Evolutionary conservation across 148 eudicot species (phyloP).

Genomic region (Amaranthus cruentus): DNA sequence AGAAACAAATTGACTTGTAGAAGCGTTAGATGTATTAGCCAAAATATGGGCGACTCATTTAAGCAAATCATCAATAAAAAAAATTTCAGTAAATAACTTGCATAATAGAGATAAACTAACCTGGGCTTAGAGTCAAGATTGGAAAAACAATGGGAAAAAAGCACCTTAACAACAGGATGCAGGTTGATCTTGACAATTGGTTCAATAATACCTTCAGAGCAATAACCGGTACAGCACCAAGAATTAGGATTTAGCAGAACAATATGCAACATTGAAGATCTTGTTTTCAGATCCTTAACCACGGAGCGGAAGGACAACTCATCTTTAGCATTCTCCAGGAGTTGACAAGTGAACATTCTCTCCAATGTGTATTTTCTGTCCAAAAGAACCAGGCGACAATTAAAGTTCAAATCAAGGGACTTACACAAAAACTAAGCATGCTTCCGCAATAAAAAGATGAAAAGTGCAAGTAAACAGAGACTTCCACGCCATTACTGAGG

Average conservation of each 20-base stretch:
- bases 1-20: neutral
- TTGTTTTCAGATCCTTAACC: conserved; percentile 61
- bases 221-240: conserved; percentile 61
- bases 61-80: neutral
- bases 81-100: neutral
- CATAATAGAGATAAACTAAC: conserved; percentile 31
- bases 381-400: conserved; percentile 7
- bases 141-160: conserved; percentile 39
- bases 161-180: conserved; percentile 66
- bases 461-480: neutral
- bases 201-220: conserved; percentile 34
- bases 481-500: neutral
- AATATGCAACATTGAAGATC: conserved; percentile 52
- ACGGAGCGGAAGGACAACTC: conserved; percentile 84
- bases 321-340: conserved; percentile 72
- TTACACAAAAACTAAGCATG: neutral
- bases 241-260: conserved; percentile 79
- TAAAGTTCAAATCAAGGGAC: neutral
- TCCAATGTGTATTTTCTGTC: conserved; percentile 75
- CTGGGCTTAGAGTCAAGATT: conserved; percentile 34
- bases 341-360: conserved; percentile 78
- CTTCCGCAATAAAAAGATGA: too few relatives aligned
- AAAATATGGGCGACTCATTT: neutral
- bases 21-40: neutral
- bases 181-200: conserved; percentile 43